Evolutionary conservation across 1,139 yeast species (phyloP).

Genomic region (Taphrina populina): DNA sequence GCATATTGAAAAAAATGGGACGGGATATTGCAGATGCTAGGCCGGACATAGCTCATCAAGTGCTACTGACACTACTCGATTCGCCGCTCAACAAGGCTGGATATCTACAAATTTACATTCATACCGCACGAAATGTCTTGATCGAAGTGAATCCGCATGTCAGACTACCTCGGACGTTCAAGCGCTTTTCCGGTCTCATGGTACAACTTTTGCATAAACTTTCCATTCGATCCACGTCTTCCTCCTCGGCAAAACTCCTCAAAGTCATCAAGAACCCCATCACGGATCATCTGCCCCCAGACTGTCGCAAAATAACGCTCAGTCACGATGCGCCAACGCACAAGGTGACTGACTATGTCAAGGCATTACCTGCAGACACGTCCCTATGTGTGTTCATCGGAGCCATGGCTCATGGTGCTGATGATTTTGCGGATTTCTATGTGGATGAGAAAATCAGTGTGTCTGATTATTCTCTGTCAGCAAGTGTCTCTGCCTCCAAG

Average conservation of each 20-base stretch:
- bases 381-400: conserved; percentile 97
- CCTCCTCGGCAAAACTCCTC: conserved; percentile 79
- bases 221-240: conserved; percentile 88
- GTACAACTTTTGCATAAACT: conserved; percentile 90
- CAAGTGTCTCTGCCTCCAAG: conserved; percentile 96
- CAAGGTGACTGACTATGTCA: conserved; percentile 84
- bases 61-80: conserved; percentile 78
- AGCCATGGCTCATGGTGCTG: conserved; percentile 98
- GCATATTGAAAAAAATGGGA: conserved; percentile 89
- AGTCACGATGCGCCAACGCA: conserved; percentile 90
- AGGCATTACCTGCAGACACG: conserved; percentile 77
- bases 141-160: conserved; percentile 95
- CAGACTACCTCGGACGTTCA: conserved; percentile 95
- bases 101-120: conserved; percentile 89
- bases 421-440: conserved; percentile 92
- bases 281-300: conserved; percentile 92
- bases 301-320: conserved; percentile 87
- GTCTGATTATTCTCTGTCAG: conserved; percentile 91
- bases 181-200: conserved; percentile 95
- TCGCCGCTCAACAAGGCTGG: conserved; percentile 98
- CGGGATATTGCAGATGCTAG: conserved; percentile 97
- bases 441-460: conserved; percentile 96
- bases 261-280: conserved; percentile 96
- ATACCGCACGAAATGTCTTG: conserved; percentile 89
- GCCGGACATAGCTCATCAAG: conserved; percentile 88